Conservation (phyloP, 495 filamentous ascomycete genomes). For the Aeminium ludgeri region DNA sequence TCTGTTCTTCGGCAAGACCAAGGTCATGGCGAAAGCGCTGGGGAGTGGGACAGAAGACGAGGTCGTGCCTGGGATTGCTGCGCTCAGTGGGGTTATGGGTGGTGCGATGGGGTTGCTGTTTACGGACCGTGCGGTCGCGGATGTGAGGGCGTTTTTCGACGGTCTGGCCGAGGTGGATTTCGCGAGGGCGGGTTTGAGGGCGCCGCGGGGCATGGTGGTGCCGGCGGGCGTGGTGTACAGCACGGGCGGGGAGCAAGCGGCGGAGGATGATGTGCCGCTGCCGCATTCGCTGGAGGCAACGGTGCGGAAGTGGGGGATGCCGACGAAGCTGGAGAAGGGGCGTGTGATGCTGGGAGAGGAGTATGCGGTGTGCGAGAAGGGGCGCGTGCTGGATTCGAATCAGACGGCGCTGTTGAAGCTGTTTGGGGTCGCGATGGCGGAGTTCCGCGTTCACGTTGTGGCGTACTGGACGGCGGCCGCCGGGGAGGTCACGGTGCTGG, state of each 20-base stretch:
- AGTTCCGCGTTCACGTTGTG: constrained; percentile 66
- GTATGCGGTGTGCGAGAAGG: constrained; percentile 65
- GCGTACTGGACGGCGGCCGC: constrained; percentile 52
- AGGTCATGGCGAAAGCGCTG: constrained; percentile 89
- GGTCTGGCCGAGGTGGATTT: constrained; percentile 57
- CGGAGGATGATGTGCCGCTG: constrained; percentile 67
- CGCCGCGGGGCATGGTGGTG: constrained; percentile 56
- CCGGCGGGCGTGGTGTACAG: constrained; percentile 63
- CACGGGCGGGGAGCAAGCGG: constrained; percentile 57
- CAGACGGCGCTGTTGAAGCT: constrained; percentile 89
- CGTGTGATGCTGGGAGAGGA: constrained; percentile 62
- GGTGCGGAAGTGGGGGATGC: constrained; percentile 70
- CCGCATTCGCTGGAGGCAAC: constrained; percentile 77
- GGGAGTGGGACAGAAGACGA: constrained; percentile 57
- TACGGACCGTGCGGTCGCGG: constrained; percentile 49
- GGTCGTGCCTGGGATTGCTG: constrained; percentile 53
- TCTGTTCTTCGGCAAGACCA: constrained; percentile 96
- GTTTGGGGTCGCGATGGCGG: constrained; percentile 73
- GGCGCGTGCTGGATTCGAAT: constrained; percentile 64
- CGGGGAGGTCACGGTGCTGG: constrained; percentile 42
- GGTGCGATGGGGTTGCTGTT: constrained; percentile 85
- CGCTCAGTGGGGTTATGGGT: constrained; percentile 50
- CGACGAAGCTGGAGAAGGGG: constrained; percentile 72
- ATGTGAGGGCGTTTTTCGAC: constrained; percentile 51
- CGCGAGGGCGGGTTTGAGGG: constrained; percentile 66